Percentiles rank a stretch among this genome's conserved stretches.
phyloP scores from a whole-genome alignment of 2,329 filamentous ascomycete species.

The Pyrenophora graminea region DNA sequence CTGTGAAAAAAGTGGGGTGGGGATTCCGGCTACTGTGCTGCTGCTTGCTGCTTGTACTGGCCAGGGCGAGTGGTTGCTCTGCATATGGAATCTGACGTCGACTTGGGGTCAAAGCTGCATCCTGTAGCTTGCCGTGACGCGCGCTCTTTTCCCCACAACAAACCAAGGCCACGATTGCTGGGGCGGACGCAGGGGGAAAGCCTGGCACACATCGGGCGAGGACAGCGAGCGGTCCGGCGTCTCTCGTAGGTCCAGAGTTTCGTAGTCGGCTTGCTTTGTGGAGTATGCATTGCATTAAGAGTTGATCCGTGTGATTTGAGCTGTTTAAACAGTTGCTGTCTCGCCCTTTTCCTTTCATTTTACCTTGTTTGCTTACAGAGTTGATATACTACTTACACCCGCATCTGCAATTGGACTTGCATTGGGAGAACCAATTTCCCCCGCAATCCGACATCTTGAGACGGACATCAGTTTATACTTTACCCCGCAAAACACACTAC shows the following conservation, averaged over 20 bases:
- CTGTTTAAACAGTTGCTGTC: too few species aligned
- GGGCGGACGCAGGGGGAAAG: background rate
- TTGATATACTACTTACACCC: background rate
- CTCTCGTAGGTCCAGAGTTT: background rate
- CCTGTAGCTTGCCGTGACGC: slow-evolving; percentile 10
- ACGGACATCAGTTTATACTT: background rate
- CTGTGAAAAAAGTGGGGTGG: background rate
- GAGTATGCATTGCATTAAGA: too few species aligned
- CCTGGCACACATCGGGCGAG: background rate
- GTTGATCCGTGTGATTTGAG: too few species aligned
- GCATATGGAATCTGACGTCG: slow-evolving; percentile 3
- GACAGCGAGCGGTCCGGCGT: too few species aligned
- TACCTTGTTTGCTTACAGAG: too few species aligned
- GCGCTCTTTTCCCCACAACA: slow-evolving; percentile 13
- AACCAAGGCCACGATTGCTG: background rate
- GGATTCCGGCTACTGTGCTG: background rate
- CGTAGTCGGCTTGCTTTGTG: background rate
- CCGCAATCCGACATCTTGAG: background rate
- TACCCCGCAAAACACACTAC: slow-evolving; percentile 5
- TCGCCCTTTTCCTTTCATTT: too few species aligned
- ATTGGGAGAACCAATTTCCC: too few species aligned
- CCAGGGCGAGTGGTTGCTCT: too few species aligned
- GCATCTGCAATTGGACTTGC: background rate
- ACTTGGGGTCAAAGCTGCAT: background rate
- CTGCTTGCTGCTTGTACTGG: too few species aligned